Conservation (phyloP, 1,284 basidiomycete species). For the Ceraceosorus guamensis region DNA sequence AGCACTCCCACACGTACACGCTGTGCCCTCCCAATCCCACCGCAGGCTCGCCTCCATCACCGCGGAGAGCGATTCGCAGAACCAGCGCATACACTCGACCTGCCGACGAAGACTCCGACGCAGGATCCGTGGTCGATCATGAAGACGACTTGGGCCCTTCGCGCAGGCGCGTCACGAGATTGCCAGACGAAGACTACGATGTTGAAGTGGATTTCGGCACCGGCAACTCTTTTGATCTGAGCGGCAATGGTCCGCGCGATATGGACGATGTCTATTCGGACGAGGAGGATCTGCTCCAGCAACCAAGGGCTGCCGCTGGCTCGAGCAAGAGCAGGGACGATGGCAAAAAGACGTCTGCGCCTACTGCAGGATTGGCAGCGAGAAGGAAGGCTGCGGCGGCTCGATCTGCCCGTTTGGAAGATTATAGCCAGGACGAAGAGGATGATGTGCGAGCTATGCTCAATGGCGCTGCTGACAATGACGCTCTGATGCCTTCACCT, state of each 20-base stretch:
- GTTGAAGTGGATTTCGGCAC: conserved; percentile 8
- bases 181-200: conserved; percentile 9
- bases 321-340: no score
- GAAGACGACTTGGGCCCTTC: no score
- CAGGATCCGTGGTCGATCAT: conserved; percentile 5
- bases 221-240: conserved; percentile 29
- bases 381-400: no score
- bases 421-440: not conserved
- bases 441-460: not conserved
- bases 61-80: conserved; percentile 15
- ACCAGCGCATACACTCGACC: not conserved
- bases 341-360: no score
- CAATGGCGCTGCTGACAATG: not conserved
- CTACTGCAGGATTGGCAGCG: not conserved
- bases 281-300: conserved; percentile 15
- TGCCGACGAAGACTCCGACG: no score
- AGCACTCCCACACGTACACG: not conserved
- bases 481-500: not conserved
- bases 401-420: not conserved
- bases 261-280: conserved; percentile 30
- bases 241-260: no score
- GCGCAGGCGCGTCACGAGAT: no score
- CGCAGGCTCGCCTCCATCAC: conserved; percentile 17
- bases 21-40: not conserved
- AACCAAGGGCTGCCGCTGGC: no score